phyloP scores from a whole-genome alignment of 257 asterid genomes.

The Petrea volubilis region DNA sequence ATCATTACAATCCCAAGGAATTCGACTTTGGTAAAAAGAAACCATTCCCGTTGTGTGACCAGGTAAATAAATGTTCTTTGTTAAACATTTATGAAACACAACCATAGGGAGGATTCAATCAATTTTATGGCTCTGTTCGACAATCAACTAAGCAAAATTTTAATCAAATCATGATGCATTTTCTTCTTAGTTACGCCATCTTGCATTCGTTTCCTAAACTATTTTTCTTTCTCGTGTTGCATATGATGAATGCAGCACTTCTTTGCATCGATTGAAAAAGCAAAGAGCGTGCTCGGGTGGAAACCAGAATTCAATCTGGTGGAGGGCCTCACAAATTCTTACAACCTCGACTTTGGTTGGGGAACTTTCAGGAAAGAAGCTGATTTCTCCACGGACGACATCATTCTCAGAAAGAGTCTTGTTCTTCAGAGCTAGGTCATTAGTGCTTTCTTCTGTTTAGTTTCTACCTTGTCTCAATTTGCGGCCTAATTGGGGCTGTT shows the following conservation, averaged over 20 bases:
- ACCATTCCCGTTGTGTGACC: slow-evolving; percentile 91
- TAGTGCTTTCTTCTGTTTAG: not conserved
- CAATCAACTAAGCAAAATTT: not conserved
- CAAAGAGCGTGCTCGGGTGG: slow-evolving; percentile 83
- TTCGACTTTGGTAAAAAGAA: slow-evolving; percentile 98
- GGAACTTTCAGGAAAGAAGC: slow-evolving; percentile 93
- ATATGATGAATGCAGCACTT: slow-evolving; percentile 78
- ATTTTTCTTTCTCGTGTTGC: not conserved
- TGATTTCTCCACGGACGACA: slow-evolving; percentile 93
- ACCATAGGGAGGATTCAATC: not conserved
- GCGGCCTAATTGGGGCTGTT: not conserved
- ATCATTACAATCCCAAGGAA: slow-evolving; percentile 95
- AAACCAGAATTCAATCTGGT: slow-evolving; percentile 74
- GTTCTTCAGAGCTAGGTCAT: slow-evolving; percentile 46
- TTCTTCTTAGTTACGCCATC: too few relatives aligned
- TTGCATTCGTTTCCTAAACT: not conserved
- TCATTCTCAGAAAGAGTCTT: slow-evolving; percentile 80
- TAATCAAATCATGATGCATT: too few relatives aligned
- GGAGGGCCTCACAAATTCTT: slow-evolving; percentile 85
- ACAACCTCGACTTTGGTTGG: slow-evolving; percentile 91
- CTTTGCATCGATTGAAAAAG: slow-evolving; percentile 89
- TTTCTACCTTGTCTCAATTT: not conserved
- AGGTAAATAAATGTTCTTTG: slow-evolving; percentile 46
- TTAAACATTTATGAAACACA: too few relatives aligned
- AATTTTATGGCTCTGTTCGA: not conserved